Conservation (phyloP, 148 eudicot species). For the Dysphania ambrosioides region DNA sequence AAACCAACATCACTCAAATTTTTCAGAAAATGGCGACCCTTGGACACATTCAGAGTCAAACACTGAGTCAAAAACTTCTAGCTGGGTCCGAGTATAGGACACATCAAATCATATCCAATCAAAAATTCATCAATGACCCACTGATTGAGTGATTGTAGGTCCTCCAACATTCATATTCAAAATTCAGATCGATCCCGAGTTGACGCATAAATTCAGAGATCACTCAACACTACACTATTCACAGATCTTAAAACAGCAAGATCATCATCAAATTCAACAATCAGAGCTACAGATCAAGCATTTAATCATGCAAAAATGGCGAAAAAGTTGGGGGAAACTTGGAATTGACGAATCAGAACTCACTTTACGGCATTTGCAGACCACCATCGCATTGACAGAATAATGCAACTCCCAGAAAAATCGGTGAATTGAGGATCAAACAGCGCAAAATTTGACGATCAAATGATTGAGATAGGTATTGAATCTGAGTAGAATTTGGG, state of each 20-base stretch:
- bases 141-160: no score
- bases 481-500: constrained; percentile 23
- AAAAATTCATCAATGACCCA: no score
- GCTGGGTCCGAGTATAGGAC: no score
- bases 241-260: constrained; percentile 27
- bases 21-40: no score
- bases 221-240: no score
- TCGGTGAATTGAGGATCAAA: constrained; percentile 15
- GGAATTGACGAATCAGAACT: background rate
- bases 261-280: constrained; percentile 11
- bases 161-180: no score
- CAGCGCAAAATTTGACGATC: constrained; percentile 14
- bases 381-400: constrained; percentile 71
- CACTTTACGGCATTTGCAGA: constrained; percentile 99
- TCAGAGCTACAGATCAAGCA: background rate
- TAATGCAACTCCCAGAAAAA: constrained; percentile 14
- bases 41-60: no score
- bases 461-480: constrained; percentile 1
- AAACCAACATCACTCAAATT: no score
- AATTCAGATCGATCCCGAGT: no score
- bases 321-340: background rate
- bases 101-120: no score
- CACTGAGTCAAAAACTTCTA: no score
- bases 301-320: constrained; percentile 5
- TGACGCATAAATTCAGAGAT: no score